Percentiles rank a stretch among this genome's conserved stretches.
Conservation (phyloP, 2,329 filamentous ascomycete species). For the Akanthomyces uredinophilus region DNA sequence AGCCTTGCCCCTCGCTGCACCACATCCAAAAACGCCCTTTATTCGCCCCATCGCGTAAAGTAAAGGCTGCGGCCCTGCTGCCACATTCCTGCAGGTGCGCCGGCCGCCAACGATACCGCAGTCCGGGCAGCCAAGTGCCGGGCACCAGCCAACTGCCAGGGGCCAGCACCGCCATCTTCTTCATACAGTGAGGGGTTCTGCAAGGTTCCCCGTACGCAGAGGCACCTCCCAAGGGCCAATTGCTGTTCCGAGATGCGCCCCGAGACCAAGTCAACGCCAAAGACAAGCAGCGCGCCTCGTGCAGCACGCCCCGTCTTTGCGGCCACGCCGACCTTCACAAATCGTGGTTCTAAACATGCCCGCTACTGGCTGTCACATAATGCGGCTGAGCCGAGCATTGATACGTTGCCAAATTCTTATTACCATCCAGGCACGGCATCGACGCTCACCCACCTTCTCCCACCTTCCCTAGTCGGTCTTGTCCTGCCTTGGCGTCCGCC, state of each 20-base stretch:
- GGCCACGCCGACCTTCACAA: neutral
- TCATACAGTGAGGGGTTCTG: neutral
- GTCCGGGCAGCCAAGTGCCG: neutral
- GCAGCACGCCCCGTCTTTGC: neutral
- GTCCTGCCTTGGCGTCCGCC: slow-evolving; percentile 7
- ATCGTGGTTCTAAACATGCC: neutral
- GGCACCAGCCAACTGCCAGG: neutral
- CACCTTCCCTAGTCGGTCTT: neutral
- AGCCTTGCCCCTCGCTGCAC: neutral
- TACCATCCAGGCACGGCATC: neutral
- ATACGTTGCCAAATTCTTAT: neutral
- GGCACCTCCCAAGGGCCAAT: neutral
- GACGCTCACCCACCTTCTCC: slow-evolving; percentile 3
- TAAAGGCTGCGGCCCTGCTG: neutral
- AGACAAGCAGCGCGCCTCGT: neutral
- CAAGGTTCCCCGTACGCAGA: neutral
- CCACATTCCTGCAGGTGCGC: neutral
- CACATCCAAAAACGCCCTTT: neutral
- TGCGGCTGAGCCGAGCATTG: neutral
- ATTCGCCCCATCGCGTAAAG: neutral
- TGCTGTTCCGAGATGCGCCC: neutral
- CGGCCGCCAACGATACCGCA: neutral
- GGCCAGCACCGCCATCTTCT: neutral
- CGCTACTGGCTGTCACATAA: neutral
- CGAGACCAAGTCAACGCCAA: neutral